phyloP scores from a whole-genome alignment of 2,329 filamentous ascomycete species.

The Coniella lustricola region DNA sequence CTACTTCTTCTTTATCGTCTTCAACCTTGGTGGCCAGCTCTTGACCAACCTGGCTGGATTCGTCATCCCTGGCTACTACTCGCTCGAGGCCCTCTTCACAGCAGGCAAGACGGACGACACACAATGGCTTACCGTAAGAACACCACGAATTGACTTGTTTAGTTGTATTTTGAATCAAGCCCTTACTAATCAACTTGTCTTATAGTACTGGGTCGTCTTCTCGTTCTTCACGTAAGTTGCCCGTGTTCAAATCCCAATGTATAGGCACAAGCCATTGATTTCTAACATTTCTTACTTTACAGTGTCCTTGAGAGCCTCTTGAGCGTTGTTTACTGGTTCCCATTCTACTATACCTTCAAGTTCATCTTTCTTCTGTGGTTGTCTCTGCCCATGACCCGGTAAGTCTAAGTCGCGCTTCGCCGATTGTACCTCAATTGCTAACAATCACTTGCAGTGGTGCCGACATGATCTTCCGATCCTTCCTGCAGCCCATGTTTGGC shows the following conservation, averaged over 20 bases:
- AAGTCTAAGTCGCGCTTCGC: conserved; percentile 37
- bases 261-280: neutral
- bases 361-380: conserved; percentile 97
- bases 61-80: conserved; percentile 78
- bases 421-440: neutral
- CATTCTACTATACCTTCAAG: conserved; percentile 99
- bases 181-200: conserved; percentile 27
- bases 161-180: neutral
- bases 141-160: conserved; percentile 1
- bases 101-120: conserved; percentile 68
- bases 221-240: conserved; percentile 62
- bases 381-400: conserved; percentile 89
- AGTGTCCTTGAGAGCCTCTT: conserved; percentile 74
- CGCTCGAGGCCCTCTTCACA: conserved; percentile 69
- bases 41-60: conserved; percentile 84
- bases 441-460: conserved; percentile 59
- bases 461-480: conserved; percentile 92
- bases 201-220: conserved; percentile 81
- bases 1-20: conserved; percentile 88
- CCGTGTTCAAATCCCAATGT: neutral
- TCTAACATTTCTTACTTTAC: neutral
- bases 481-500: conserved; percentile 84
- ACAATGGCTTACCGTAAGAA: conserved; percentile 66
- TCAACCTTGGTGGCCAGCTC: conserved; percentile 85
- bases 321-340: conserved; percentile 87